Evolutionary conservation across 176 grass and related monocot species (phyloP).

Genomic region (Lolium rigidum): DNA sequence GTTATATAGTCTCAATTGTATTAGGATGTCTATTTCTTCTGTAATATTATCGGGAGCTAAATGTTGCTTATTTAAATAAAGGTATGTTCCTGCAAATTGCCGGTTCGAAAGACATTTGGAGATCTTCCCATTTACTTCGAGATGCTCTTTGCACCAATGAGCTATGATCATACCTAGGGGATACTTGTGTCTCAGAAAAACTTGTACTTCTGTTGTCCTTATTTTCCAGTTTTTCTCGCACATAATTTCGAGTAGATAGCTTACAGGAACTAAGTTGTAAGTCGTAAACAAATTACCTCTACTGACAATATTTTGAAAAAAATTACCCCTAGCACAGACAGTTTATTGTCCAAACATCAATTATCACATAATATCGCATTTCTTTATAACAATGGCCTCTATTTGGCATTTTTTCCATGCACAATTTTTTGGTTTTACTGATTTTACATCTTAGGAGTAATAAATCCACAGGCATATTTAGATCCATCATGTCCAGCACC

Average conservation of each 20-base stretch:
- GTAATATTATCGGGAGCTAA: neutral
- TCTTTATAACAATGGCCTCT: neutral
- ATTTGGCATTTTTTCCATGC: neutral
- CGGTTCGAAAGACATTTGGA: neutral
- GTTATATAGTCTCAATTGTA: neutral
- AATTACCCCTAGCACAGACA: neutral
- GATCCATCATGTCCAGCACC: neutral
- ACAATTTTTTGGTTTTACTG: conserved; percentile 8
- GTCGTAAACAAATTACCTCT: neutral
- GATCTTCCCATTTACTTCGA: neutral
- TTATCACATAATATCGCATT: neutral
- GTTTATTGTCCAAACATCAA: neutral
- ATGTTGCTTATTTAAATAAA: neutral
- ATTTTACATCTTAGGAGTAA: neutral
- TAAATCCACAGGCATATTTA: neutral
- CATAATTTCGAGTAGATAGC: too few relatives aligned
- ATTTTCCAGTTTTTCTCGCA: too few relatives aligned
- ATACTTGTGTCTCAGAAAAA: neutral
- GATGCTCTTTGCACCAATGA: neutral
- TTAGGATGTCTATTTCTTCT: neutral
- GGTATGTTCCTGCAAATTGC: neutral
- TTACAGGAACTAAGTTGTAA: conserved; percentile 22
- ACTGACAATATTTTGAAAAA: neutral
- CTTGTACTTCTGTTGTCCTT: neutral
- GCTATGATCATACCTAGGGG: neutral